Evolutionary conservation across 805 yeast genomes (phyloP), one percentile per base, ranked within the genome.

Genomic region (Yamadazyma olivae): DNA sequence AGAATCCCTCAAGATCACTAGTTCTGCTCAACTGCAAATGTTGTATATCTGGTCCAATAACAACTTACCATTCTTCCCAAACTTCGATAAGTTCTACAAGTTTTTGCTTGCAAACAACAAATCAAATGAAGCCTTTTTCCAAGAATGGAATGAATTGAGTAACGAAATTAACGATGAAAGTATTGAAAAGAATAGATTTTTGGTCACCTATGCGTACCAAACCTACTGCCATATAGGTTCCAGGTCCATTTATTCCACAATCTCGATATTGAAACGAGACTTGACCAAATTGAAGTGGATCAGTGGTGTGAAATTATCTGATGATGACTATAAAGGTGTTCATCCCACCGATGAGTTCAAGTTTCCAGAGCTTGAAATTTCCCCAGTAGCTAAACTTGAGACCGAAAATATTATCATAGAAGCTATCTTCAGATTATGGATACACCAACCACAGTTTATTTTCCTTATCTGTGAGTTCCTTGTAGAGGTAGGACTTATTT

Each of bases 211-310:
- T 12, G 59, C 88, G 10, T 71, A 82, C 49, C 91, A 86, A 51
- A 70, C 83, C 0, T 71, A 87, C 34, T 83, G 91, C 30, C 81
- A 81, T 47, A 81, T 88, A 39, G 97, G 98, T 10, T 82, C 88
- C 31, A 75, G 97, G 54, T 90, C 97, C 0, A 72, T 90, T 28
- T 86, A 65, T 46, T 67, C 74, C 1, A 68, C 65, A 21, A 70
- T 67, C 10, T 59, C 66, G 41, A 58, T 67, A 18, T 45, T 67
- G 31, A 52, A 61, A 24, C 56, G 74, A 38, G 74, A 67, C 40
- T 47, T 66, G 26, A 59, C 54, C 33, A 67, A 67, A 45, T 53
- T 67, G 45, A 64, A 59, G 46, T 64, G 46, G 44, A 44, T 64
- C 35, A 53, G 63, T 38, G 72, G 72, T 2, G 45, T 51, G 18